Base-by-base conservation (phyloP, 108 stramenopile genomes). In the Cylindrotheca fusiformis region DNA sequence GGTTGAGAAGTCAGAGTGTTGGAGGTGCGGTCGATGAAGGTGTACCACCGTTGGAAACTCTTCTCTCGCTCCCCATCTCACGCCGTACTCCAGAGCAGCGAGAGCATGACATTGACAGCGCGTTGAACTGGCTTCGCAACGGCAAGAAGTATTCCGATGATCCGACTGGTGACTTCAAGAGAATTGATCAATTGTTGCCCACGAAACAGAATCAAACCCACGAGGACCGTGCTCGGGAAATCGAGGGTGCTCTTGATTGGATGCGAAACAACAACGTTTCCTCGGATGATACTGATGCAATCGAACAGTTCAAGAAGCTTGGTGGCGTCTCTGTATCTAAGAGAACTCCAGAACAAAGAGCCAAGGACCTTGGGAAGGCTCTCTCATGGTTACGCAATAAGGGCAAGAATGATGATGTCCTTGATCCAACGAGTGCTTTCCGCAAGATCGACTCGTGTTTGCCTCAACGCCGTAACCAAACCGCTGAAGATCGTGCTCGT, bases 311-410 rank as follows among this genome's bases (percentile, higher is more conserved):
- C 44, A 50, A 57, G 27, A 57, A 56, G 55, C 26, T 57, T n/a
- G 33, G 29, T 31, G 48, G 48, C 12, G 25, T 57, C 48, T 47
- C 55, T 20, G 45, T 67, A 19, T 41, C 56, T 14, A 63, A 51
- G 31, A 52, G 70, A 27, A 60, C 68, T 32, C 70, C 70, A 10
- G 63, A 63, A 55, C 47, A 65, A 48, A 58, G 60, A 55, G 49
- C 55, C 20, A 26, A 33, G 32, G 67, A 68, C 52, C 12, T 68
- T 58, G 58, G 56, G 25, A 29, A 68, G 32, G 30, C 63, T 6
- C 31, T 61, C 53, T 65, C 73, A 63, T 79, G 78, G 78, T 24
- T 79, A 12, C 72, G 78, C 27, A 76, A 76, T 44, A 60, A 67
- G 19, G 58, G 65, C 63, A 73, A 66, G 36, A 31, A 54, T 19